Evolutionary conservation across 1,139 yeast genomes (phyloP).

Genomic region (Hansenula lynferdii): DNA sequence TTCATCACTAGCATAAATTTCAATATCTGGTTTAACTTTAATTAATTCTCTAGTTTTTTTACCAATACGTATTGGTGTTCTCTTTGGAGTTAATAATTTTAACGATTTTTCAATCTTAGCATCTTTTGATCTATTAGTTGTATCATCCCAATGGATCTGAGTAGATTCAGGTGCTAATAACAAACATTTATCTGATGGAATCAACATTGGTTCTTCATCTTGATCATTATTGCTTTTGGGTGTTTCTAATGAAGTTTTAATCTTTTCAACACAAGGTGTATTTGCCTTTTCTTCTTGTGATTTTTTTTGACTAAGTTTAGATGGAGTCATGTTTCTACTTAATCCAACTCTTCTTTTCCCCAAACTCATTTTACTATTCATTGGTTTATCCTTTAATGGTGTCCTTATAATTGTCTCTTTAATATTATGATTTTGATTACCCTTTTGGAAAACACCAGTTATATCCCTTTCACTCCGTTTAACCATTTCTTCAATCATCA

Average conservation of each 20-base stretch:
- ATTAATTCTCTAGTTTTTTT: neutral
- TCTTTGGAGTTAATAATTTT: neutral
- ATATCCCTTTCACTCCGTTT: conserved; percentile 13
- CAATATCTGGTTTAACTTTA: neutral
- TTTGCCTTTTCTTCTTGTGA: neutral
- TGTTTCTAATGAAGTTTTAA: neutral
- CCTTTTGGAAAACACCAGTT: conserved; percentile 10
- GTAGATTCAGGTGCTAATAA: neutral
- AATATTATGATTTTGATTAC: neutral
- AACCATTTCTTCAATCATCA: conserved; percentile 16
- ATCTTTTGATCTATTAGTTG: neutral
- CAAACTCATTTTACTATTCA: neutral
- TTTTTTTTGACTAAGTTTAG: conserved; percentile 5
- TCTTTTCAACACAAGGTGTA: neutral
- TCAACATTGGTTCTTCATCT: neutral
- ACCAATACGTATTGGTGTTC: no score
- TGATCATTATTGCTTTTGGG: neutral
- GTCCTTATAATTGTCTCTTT: neutral
- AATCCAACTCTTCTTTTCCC: conserved; percentile 12
- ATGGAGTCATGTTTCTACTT: conserved; percentile 13
- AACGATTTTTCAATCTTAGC: neutral
- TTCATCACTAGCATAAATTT: conserved; percentile 1
- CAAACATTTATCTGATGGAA: neutral
- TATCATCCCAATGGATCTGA: neutral
- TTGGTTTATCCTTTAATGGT: neutral